A percentile compares a stretch with the other conserved stretches of the same genome.
Evolutionary conservation across 305 asterid genomes (phyloP).

Genomic region (Fraxinus floribunda): DNA sequence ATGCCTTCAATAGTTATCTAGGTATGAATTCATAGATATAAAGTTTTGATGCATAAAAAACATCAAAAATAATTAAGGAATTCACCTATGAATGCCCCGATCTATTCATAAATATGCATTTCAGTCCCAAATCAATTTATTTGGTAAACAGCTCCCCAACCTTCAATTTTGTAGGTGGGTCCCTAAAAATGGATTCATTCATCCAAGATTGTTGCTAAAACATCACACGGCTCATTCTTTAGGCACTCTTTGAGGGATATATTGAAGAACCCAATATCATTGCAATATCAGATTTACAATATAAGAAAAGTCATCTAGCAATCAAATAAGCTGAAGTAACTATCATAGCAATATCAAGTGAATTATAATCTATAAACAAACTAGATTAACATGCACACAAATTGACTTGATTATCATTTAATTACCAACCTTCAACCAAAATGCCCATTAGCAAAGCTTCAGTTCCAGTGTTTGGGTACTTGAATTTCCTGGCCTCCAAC

Average conservation of each 20-base stretch:
- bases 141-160: neutral
- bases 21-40: neutral
- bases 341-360: neutral
- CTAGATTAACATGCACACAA: neutral
- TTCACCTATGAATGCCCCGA: neutral
- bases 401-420: conserved; percentile 15
- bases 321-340: neutral
- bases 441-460: conserved; percentile 90
- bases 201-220: neutral
- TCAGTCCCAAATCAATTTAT: neutral
- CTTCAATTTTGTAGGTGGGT: neutral
- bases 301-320: conserved; percentile 3
- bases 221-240: neutral
- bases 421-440: conserved; percentile 70
- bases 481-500: conserved; percentile 81
- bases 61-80: neutral
- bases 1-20: neutral
- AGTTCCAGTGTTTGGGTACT: conserved; percentile 77
- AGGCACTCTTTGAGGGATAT: neutral
- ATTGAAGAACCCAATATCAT: neutral
- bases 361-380: conserved; percentile 20
- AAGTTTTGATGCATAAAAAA: neutral
- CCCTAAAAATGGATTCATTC: neutral
- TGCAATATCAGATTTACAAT: neutral
- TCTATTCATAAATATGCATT: neutral